Base-by-base conservation (phyloP, 495 filamentous ascomycete species). In the Pseudoneurospora amorphoporcata region DNA sequence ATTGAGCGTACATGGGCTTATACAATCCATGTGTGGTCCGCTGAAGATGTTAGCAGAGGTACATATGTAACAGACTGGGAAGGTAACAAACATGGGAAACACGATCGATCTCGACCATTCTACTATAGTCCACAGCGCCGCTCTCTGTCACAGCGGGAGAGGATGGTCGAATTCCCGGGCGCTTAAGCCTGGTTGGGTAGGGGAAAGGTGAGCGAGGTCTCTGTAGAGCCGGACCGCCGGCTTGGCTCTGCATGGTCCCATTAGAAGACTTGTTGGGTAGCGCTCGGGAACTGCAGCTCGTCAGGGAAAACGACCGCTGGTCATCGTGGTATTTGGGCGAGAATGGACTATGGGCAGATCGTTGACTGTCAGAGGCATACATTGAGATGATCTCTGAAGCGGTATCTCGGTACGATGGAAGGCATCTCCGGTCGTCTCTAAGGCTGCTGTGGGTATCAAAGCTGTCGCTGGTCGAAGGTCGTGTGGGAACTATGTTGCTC, bases 141-240 rank as follows among this genome's bases (percentile, higher is more conserved):
- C 80, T 81, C 72, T 88, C 87, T 32, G 85, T 87, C 68, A 88
- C 74, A 53, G 88, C 87, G 39, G 89, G 90, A 4, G 90, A 92
- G 8, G 85, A 83, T 16, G 90, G 88, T 32, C 89, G 86, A 72
- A 90, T 87, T 16, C 88, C 88, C 9, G 89, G 89, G 23, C 89
- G 87, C 78, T 87, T 89, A 32, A 90, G 82, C 39, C 88, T 85
- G n/a, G 88, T 86, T 8, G 88, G 89, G 74, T 91, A 91, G 10
- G 85, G 84, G 76, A 89, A 90, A 1, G 89, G 90, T 29, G 88
- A 90, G 35, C 87, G 84, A 43, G 88, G 89, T 12, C 88, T 83
- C 72, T 86, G 85, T 47, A 84, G 77, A 70, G 76, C 73, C 8
- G 74, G 76, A 41, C 75, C 76, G 58, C 79, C 81, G 2, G 76